Base-by-base conservation (phyloP, 192 early-diverging fungal species). In the Pilobolus umbonatus region DNA sequence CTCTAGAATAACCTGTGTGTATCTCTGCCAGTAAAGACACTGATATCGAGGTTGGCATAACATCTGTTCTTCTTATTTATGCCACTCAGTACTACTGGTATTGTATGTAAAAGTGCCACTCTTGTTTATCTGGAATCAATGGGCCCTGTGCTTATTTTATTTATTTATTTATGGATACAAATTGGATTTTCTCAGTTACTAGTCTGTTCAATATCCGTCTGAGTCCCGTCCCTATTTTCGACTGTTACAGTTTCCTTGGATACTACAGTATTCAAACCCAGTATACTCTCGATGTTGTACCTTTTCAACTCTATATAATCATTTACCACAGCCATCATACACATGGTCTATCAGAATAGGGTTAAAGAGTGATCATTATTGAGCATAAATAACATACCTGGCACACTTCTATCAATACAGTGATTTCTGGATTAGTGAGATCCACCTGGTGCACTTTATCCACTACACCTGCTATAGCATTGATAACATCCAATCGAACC, bases 361-460 rank as follows among this genome's bases (percentile, higher is more conserved):
- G 12, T 49, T 45, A 14, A 36, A 61, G 21, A 26, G 22, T 29
- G 5, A 22, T 35, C 29, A 25, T 35, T 30, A 25, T 49, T 50
- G 31, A 61, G 25, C 10, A n/a, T 5, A 25, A 44, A 12, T 59
- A 11, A 35, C 56, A 15, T 67, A 78, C 81, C 75, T 81, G 81
- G 44, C 79, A 74, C 4, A 86, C 66, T 54, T 86, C 85, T 7
- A 77, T 77, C 25, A 86, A 67, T 24, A 86, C 69, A 5, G 69
- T 67, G 2, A 75, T 69, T n/a, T 74, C 58, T 0, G 85, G 83
- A 6, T 80, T 54, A 11, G 58, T 70, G 51, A 86, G 60, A 43
- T 83, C 72, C 5, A 86, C 85, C 11, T 26, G 54, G 50, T 86
- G 85, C 5, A 57, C 55, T 36, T 66, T 57, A 9, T 81, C 85